Conservation (phyloP, 75 land plant species). For the Pinus albicaulis region DNA sequence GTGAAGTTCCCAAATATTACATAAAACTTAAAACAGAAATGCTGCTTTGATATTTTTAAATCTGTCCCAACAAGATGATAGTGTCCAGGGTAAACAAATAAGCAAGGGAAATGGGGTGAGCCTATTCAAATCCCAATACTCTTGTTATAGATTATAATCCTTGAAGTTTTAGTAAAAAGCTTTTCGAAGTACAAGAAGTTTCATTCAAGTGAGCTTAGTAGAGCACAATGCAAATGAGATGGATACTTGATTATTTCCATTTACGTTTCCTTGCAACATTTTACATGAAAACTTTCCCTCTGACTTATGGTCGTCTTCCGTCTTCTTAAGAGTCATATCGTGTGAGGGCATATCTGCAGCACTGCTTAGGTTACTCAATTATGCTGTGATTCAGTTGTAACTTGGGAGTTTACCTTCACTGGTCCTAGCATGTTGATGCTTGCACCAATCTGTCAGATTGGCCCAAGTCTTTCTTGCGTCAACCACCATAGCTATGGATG, state of each 20-base stretch:
- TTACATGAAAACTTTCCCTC: no score
- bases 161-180: background rate
- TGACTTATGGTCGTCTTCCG: no score
- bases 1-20: no score
- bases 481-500: no score
- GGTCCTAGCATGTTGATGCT: no score
- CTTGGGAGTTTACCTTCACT: no score
- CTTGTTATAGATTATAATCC: background rate
- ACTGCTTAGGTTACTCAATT: no score
- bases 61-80: background rate
- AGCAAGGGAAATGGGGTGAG: background rate
- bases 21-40: background rate
- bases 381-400: no score
- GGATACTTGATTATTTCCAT: background rate
- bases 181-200: background rate
- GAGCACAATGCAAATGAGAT: background rate
- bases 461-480: no score
- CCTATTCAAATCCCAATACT: background rate
- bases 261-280: background rate
- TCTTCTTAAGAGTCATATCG: no score
- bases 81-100: background rate
- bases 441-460: no score
- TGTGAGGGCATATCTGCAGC: no score
- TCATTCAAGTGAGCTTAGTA: background rate
- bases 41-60: background rate